Base-by-base conservation (phyloP, 441 rosid species). In the Syzygium malaccense region DNA sequence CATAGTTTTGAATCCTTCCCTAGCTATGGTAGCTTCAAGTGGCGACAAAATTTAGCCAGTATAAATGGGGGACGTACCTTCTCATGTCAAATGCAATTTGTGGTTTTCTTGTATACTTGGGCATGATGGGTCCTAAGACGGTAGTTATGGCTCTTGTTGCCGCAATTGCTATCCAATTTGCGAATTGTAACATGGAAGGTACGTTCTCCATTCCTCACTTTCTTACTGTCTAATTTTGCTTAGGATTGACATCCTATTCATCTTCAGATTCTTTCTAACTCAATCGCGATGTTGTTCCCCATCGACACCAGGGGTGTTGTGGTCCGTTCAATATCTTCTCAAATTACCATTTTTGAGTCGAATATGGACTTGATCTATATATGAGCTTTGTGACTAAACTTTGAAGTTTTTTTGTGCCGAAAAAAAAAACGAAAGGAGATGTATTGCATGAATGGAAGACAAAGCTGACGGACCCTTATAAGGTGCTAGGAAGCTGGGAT, bases 111-210 rank as follows among this genome's bases (percentile, higher is more conserved):
- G 51, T 14, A 75, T 41, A 14, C 12, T 75, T 23, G 51, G 83
- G 51, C 3, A 4, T 4, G n/a, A 75, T 75, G 51, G 83, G 83
- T 23, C 23, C n/a, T 26, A 75, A 41, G 51, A 75, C 89, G 25
- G 54, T 88, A 4, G 6, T 10, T 48, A 60, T 93, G n/a, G 49
- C 91, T n/a, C 56, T 90, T 51, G 88, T 58, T 3, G 78, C 48
- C 11, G 90, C 91, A 17, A 7, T 91, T 1, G 32, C 88, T 33
- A 4, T 83, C 51, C 83, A 4, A 75, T 41, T 75, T 5, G 92
- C 85, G 2, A 55, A 89, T 41, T 91, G 92, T 91, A 94, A 93
- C 80, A 55, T 4, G n/a, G 95, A 93, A 92, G 95, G 95, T 94
- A 78, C 7, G 37, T 23, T 75, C 18, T 75, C n/a, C 14, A 45